These are phyloP conservation scores for Leccinellum luteum DNA, from an alignment of 768 basidiomycete genomes.

Conservation along the genomic window DNA sequence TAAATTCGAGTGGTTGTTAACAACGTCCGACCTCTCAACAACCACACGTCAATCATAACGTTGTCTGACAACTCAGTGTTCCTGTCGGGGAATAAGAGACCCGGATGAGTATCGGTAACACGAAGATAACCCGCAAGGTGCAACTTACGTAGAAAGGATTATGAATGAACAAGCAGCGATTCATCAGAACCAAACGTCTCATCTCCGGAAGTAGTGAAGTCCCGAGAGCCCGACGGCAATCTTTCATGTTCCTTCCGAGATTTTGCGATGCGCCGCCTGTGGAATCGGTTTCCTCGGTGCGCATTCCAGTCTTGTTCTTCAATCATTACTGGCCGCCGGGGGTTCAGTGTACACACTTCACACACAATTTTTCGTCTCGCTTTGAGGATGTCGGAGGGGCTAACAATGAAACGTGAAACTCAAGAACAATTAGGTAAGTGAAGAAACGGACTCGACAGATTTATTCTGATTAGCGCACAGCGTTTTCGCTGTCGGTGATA, in stretches of 20 bases:
- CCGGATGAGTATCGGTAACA: not conserved
- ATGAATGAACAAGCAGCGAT: constrained; percentile 6
- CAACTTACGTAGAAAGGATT: constrained; percentile 10
- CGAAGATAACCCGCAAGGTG: not conserved
- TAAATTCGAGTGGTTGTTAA: not conserved
- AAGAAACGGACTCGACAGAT: constrained; percentile 43
- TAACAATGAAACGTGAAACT: constrained; percentile 29
- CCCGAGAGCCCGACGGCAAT: not conserved
- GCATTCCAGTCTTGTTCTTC: constrained; percentile 53
- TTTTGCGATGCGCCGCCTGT: constrained; percentile 46
- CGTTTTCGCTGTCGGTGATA: constrained; percentile 54
- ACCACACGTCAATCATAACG: constrained; percentile 11
- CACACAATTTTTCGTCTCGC: constrained; percentile 61
- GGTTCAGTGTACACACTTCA: constrained; percentile 56
- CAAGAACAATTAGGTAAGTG: not conserved
- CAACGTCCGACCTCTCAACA: not conserved
- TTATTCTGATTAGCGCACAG: constrained; percentile 49
- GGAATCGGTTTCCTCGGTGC: constrained; percentile 56
- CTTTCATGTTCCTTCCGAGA: constrained; percentile 13
- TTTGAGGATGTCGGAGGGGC: constrained; percentile 54
- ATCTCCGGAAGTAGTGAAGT: not conserved
- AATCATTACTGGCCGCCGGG: constrained; percentile 60
- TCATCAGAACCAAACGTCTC: constrained; percentile 2
- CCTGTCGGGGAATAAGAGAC: not conserved
- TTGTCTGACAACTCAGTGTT: not conserved